Percentiles rank a stretch among this genome's conserved stretches.
These are phyloP conservation scores for Porcisia hertigi DNA, from an alignment of 208 protist genomes.

Conservation along the genomic window DNA sequence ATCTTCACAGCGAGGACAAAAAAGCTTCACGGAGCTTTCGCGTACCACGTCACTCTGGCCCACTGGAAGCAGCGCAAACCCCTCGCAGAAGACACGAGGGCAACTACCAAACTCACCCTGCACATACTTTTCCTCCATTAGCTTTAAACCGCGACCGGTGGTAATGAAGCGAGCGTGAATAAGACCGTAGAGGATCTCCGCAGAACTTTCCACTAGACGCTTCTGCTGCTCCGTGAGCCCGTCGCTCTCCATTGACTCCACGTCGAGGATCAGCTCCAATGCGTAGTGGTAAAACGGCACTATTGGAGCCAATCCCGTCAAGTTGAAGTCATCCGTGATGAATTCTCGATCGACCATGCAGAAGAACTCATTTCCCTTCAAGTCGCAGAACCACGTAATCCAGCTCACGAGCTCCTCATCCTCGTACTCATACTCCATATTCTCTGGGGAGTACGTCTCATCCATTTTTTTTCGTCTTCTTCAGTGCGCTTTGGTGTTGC, in stretches of 20 bases:
- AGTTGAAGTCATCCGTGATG: constrained; percentile 99
- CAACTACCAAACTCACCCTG: constrained; percentile 96
- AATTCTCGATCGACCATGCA: constrained; percentile 96
- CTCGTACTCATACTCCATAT: constrained; percentile 64
- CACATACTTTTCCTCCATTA: constrained; percentile 98
- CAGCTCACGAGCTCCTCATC: constrained; percentile 95
- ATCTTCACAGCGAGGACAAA: constrained; percentile 97
- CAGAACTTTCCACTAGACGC: constrained; percentile 94
- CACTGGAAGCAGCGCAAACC: constrained; percentile 95
- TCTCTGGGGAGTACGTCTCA: constrained; percentile 49
- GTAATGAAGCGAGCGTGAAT: constrained; percentile 99
- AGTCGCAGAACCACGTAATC: constrained; percentile 97
- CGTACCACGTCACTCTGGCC: constrained; percentile 95
- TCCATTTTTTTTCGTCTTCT: constrained; percentile 19
- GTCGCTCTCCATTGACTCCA: constrained; percentile 90
- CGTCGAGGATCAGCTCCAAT: constrained; percentile 97
- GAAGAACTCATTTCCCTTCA: constrained; percentile 99
- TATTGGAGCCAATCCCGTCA: constrained; percentile 94
- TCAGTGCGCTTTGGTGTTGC: neutral
- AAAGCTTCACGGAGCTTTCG: constrained; percentile 95
- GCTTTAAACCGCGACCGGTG: constrained; percentile 93
- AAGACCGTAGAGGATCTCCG: constrained; percentile 98
- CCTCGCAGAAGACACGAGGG: constrained; percentile 96
- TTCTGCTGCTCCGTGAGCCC: constrained; percentile 95
- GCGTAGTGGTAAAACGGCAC: constrained; percentile 98